These are phyloP conservation scores for Pythium aquatile DNA, from an alignment of 352 stramenopile species.

Conservation along the genomic window DNA sequence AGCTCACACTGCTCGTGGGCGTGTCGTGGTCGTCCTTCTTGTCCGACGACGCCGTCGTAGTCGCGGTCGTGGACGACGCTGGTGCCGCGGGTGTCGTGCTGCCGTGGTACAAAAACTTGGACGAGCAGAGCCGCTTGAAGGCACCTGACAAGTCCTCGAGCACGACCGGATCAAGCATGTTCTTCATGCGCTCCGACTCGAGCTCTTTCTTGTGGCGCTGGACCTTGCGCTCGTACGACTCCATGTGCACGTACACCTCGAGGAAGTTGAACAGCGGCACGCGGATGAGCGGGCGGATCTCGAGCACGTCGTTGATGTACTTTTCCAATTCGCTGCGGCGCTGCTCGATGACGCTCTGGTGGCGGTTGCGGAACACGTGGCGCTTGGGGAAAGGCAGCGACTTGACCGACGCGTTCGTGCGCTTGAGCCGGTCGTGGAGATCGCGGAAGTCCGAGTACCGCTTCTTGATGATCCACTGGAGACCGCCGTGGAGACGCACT, in stretches of 20 bases:
- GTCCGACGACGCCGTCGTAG: conserved; percentile 6
- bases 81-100: conserved; percentile 23
- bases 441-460: conserved; percentile 89
- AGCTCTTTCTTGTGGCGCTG: conserved; percentile 86
- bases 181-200: conserved; percentile 87
- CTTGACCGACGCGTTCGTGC: conserved; percentile 73
- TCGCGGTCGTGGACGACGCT: background rate
- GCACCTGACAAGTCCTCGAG: conserved; percentile 72
- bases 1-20: conserved; percentile 12
- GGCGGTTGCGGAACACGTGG: conserved; percentile 82
- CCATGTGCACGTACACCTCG: conserved; percentile 85
- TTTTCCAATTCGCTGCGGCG: conserved; percentile 81
- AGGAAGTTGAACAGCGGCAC: conserved; percentile 89
- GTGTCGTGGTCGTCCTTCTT: conserved; percentile 23
- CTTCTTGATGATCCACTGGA: conserved; percentile 90
- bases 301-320: conserved; percentile 87
- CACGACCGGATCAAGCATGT: conserved; percentile 57
- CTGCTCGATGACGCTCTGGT: conserved; percentile 86
- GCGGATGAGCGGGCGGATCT: conserved; percentile 75
- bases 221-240: conserved; percentile 84
- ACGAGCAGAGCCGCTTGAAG: conserved; percentile 80
- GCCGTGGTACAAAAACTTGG: conserved; percentile 81
- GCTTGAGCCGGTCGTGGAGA: conserved; percentile 81
- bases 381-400: conserved; percentile 85
- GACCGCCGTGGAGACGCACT: conserved; percentile 68